phyloP scores from a whole-genome alignment of 2,329 filamentous ascomycete genomes.

The Aspergillus proliferans region DNA sequence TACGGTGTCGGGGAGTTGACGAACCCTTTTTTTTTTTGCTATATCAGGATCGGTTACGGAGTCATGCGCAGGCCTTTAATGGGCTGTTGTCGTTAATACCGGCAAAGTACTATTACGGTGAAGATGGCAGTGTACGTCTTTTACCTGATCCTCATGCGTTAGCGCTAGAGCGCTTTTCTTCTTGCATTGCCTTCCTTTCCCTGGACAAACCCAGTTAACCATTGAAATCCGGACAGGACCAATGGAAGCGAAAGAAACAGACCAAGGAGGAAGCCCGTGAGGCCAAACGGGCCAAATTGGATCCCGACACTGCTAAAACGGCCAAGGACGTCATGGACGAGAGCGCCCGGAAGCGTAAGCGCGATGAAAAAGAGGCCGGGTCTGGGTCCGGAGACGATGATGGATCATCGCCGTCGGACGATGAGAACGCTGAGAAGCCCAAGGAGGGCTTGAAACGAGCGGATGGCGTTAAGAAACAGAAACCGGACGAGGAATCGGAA shows the following conservation, averaged over 20 bases:
- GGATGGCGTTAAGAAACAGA: slow-evolving; percentile 49
- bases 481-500: slow-evolving; percentile 33
- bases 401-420: slow-evolving; percentile 40
- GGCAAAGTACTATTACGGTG: slow-evolving; percentile 82
- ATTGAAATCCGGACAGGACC: slow-evolving; percentile 54
- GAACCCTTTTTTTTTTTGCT: slow-evolving; percentile 4
- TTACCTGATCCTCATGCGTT: slow-evolving; percentile 1
- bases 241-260: slow-evolving; percentile 95
- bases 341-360: slow-evolving; percentile 71
- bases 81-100: slow-evolving; percentile 82
- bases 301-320: slow-evolving; percentile 83
- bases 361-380: slow-evolving; percentile 55
- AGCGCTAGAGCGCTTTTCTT: slow-evolving; percentile 3
- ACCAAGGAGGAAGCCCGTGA: slow-evolving; percentile 80
- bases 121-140: slow-evolving; percentile 70
- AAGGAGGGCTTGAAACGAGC: slow-evolving; percentile 56
- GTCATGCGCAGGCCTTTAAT: slow-evolving; percentile 69
- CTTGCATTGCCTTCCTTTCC: slow-evolving; percentile 5
- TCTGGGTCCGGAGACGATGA: slow-evolving; percentile 47
- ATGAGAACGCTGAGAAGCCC: slow-evolving; percentile 45
- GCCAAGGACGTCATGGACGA: slow-evolving; percentile 93
- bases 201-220: slow-evolving; percentile 5
- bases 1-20: slow-evolving; percentile 16
- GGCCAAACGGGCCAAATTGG: slow-evolving; percentile 80
- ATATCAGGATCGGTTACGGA: slow-evolving; percentile 42